These are phyloP conservation scores for Raffaelea albimanens DNA, from an alignment of 2,329 filamentous ascomycete species.

Conservation along the genomic window DNA sequence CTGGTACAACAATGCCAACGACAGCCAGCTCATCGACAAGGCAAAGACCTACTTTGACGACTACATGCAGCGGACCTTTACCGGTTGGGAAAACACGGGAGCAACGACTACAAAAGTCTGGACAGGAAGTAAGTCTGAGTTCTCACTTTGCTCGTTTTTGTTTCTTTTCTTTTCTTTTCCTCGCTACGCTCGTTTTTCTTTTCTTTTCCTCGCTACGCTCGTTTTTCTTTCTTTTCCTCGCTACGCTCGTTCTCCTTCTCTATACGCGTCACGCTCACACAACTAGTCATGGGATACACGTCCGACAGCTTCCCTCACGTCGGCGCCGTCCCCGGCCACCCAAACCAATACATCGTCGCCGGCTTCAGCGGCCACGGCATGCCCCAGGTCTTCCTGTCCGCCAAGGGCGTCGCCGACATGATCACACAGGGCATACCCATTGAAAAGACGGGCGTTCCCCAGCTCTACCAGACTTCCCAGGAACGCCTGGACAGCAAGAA, in stretches of 20 bases:
- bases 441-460: background rate
- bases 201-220: background rate
- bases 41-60: constrained; percentile 34
- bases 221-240: too few relatives aligned
- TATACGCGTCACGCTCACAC: background rate
- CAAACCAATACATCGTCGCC: background rate
- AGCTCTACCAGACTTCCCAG: too few relatives aligned
- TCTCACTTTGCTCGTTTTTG: too few relatives aligned
- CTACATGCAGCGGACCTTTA: constrained; percentile 38
- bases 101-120: constrained; percentile 24
- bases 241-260: constrained; percentile 3
- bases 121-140: constrained; percentile 21
- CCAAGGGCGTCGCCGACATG: background rate
- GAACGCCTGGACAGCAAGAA: too few relatives aligned
- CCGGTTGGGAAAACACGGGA: constrained; percentile 35
- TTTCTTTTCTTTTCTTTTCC: background rate
- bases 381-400: background rate
- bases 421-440: background rate
- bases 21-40: constrained; percentile 30
- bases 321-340: background rate
- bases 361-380: background rate
- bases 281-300: background rate
- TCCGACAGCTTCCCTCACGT: background rate
- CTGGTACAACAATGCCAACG: constrained; percentile 38
- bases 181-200: background rate